These are phyloP conservation scores for Metschnikowia cubensis DNA, from an alignment of 805 yeast species.

Conservation along the genomic window DNA sequence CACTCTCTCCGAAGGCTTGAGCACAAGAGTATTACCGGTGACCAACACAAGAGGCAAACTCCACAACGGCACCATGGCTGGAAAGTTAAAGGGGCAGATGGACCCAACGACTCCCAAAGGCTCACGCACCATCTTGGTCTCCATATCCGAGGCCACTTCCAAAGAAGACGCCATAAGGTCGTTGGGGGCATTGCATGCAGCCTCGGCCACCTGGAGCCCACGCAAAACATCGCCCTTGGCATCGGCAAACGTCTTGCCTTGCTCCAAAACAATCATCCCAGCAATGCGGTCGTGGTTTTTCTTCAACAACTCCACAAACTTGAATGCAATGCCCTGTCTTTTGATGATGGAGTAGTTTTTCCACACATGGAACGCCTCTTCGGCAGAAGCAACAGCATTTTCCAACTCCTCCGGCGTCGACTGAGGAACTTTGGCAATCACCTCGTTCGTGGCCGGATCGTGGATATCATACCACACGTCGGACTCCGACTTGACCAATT, in stretches of 20 bases:
- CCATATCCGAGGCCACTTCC: constrained; percentile 72
- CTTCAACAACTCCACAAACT: constrained; percentile 59
- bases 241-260: constrained; percentile 70
- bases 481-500: constrained; percentile 48
- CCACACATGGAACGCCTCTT: constrained; percentile 58
- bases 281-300: constrained; percentile 68
- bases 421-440: constrained; percentile 69
- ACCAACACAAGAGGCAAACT: constrained; percentile 58
- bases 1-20: constrained; percentile 61
- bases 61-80: constrained; percentile 77
- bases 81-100: constrained; percentile 78
- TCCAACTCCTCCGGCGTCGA: constrained; percentile 61
- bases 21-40: constrained; percentile 67
- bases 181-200: constrained; percentile 61
- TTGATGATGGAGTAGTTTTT: constrained; percentile 52
- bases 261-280: constrained; percentile 45
- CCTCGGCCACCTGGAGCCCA: constrained; percentile 77
- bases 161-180: constrained; percentile 60
- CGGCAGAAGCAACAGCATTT: constrained; percentile 62
- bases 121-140: constrained; percentile 69
- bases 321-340: constrained; percentile 71
- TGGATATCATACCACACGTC: constrained; percentile 59
- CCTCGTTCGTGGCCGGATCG: constrained; percentile 71
- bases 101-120: constrained; percentile 76
- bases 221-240: constrained; percentile 72